These are phyloP conservation scores for Lepidopterella palustris DNA, from an alignment of 495 filamentous ascomycete genomes.

Conservation along the genomic window DNA sequence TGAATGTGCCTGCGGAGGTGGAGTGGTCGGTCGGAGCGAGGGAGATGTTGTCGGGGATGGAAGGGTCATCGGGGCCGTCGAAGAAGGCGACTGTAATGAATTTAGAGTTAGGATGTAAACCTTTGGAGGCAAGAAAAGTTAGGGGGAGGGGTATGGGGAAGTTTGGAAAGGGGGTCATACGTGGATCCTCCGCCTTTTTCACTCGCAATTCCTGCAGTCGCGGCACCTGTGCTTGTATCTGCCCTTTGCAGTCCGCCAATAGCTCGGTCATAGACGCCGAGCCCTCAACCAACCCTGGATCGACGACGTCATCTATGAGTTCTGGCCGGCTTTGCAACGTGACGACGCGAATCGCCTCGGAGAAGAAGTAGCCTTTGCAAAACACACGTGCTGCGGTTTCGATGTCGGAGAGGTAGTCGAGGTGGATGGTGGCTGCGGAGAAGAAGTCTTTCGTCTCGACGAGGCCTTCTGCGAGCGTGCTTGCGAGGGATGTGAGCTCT, in stretches of 20 bases:
- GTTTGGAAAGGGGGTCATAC: slow-evolving; percentile 47
- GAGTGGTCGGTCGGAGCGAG: slow-evolving; percentile 78
- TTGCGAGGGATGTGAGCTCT: slow-evolving; percentile 59
- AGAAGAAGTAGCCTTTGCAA: slow-evolving; percentile 79
- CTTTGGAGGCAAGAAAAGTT: too few relatives aligned
- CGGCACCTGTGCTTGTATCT: slow-evolving; percentile 76
- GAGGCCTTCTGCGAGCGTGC: slow-evolving; percentile 60
- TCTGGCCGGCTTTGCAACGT: slow-evolving; percentile 44
- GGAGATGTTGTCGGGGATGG: slow-evolving; percentile 86
- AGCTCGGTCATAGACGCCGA: slow-evolving; percentile 76
- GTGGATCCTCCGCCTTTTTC: slow-evolving; percentile 75
- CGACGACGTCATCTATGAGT: slow-evolving; percentile 54
- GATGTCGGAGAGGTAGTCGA: slow-evolving; percentile 70
- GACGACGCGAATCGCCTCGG: slow-evolving; percentile 70
- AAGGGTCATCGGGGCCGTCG: slow-evolving; percentile 47
- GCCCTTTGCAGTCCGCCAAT: slow-evolving; percentile 81
- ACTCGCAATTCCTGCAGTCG: slow-evolving; percentile 72
- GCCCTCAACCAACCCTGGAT: slow-evolving; percentile 69
- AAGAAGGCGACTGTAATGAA: slow-evolving; percentile 36
- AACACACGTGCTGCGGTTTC: slow-evolving; percentile 58
- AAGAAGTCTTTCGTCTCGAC: slow-evolving; percentile 75
- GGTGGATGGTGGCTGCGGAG: slow-evolving; percentile 69
- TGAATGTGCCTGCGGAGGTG: slow-evolving; percentile 70
- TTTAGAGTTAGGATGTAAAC: too few relatives aligned
- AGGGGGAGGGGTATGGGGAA: too few relatives aligned